Evolutionary conservation across 352 stramenopile species (phyloP).

Genomic region (Saprolegnia diclina): DNA sequence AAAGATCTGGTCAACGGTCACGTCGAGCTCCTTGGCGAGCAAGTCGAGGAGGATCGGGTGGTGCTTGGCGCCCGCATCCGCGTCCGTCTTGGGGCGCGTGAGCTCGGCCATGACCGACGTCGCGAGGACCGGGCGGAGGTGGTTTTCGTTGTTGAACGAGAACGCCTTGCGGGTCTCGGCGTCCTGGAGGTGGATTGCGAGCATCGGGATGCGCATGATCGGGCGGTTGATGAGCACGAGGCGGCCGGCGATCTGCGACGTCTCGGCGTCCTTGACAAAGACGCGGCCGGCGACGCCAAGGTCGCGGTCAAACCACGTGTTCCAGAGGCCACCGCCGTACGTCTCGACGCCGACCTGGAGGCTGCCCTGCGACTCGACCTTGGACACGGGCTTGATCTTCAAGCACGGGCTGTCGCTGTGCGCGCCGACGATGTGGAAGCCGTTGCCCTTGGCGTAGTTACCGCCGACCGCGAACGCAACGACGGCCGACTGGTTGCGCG

Average conservation of each 20-base stretch:
- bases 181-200: conserved; percentile 96
- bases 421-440: conserved; percentile 94
- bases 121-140: conserved; percentile 91
- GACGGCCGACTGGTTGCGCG: conserved; percentile 93
- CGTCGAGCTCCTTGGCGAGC: conserved; percentile 86
- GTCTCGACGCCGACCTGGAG: conserved; percentile 79
- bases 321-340: conserved; percentile 92
- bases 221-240: conserved; percentile 92
- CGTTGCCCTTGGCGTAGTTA: conserved; percentile 86
- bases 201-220: conserved; percentile 94
- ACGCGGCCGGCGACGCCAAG: conserved; percentile 90
- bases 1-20: conserved; percentile 84
- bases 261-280: conserved; percentile 80
- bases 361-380: conserved; percentile 79
- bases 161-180: conserved; percentile 88
- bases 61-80: conserved; percentile 72
- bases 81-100: conserved; percentile 43
- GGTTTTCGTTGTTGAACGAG: conserved; percentile 95
- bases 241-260: conserved; percentile 50
- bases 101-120: conserved; percentile 76
- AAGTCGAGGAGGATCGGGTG: conserved; percentile 89
- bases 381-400: conserved; percentile 93
- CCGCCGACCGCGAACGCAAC: conserved; percentile 93
- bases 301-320: conserved; percentile 98
- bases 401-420: conserved; percentile 96